Percentiles rank a stretch among this genome's conserved stretches.
Conservation (phyloP, 371 early-diverging fungal species). For the Apophysomyces variabilis region DNA sequence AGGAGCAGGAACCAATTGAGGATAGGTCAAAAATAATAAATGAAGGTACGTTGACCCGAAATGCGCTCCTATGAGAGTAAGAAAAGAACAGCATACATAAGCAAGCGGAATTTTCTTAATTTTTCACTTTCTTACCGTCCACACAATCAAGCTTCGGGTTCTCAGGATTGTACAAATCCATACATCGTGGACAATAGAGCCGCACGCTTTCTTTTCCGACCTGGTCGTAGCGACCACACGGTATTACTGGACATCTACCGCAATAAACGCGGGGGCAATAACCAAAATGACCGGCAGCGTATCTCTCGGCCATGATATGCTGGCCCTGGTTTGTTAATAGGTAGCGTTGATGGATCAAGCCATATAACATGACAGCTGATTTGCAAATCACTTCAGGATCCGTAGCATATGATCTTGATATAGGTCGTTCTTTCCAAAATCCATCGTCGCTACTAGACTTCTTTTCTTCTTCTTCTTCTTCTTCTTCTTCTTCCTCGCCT, state of each 20-base stretch:
- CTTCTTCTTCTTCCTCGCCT: not conserved
- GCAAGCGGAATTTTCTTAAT: too few relatives aligned
- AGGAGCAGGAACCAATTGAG: constrained; percentile 70
- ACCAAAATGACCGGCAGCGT: constrained; percentile 83
- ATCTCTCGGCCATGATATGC: constrained; percentile 76
- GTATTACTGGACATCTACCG: constrained; percentile 72
- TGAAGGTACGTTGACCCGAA: constrained; percentile 97
- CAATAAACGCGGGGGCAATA: constrained; percentile 85
- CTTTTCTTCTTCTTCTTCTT: constrained; percentile 16
- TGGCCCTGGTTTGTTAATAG: constrained; percentile 80
- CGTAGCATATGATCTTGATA: constrained; percentile 16
- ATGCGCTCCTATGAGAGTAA: constrained; percentile 73
- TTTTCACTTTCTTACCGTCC: constrained; percentile 67
- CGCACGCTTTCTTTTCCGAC: constrained; percentile 65
- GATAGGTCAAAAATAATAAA: constrained; percentile 85
- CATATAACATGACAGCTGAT: constrained; percentile 74
- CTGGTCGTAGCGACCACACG: constrained; percentile 84
- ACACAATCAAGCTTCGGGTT: constrained; percentile 74
- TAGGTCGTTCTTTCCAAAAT: constrained; percentile 39
- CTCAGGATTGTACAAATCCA: constrained; percentile 87
- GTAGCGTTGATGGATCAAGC: constrained; percentile 85
- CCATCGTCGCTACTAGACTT: constrained; percentile 20
- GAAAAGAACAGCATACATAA: not conserved
- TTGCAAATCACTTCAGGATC: constrained; percentile 49
- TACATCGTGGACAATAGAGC: constrained; percentile 85